Evolutionary conservation across 768 basidiomycete species (phyloP), one percentile per base, ranked within the genome.

Genomic region (Leccinellum rugosiceps): DNA sequence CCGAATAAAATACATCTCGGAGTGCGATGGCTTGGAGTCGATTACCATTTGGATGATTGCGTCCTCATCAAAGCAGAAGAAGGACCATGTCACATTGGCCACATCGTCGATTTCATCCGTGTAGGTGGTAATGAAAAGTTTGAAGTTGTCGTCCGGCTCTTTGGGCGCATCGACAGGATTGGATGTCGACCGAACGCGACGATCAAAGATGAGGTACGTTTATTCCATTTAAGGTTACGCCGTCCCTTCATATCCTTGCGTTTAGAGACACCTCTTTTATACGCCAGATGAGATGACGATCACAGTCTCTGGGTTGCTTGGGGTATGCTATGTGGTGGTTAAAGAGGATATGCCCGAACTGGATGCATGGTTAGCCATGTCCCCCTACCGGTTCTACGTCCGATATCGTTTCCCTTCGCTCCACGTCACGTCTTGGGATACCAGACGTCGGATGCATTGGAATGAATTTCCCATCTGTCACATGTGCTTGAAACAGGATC

Each of bases 21-120:
- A 0, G 57, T 88, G 25, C 68, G 74, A 0, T 83, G 75, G 63
- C 71, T 69, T 10, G 82, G 81, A 0, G 61, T 73, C 2, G 70
- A 70, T 0, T 91, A 85, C 59, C 90, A 92, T 53, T 50, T 74
- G 0, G 70, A 83, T 44, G 90, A 92, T 35, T 88, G 81, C 58
- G 81, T 83, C 5, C 72, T 85, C 6, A 79, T 85, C 64, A 75
- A 68, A 44, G 63, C 78, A 0, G 68, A 75, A 0, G 59, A 74
- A 1, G 85, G 85, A 0, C 80, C 83, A 1, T 85, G 81, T 4
- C 63, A 78, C 26, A 79, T 90, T 48, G 89, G 81, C 1, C 80
- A 83, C 35, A 75, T 90, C 58, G 63, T 64, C 1, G 55, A 63
- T 6, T 65, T 84, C 54, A 61, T 53, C 51, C 70, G 63, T 43